Evolutionary conservation across 176 grass and related monocot genomes (phyloP), one percentile per base, ranked within the genome.

Genomic region (Cocos nucifera): DNA sequence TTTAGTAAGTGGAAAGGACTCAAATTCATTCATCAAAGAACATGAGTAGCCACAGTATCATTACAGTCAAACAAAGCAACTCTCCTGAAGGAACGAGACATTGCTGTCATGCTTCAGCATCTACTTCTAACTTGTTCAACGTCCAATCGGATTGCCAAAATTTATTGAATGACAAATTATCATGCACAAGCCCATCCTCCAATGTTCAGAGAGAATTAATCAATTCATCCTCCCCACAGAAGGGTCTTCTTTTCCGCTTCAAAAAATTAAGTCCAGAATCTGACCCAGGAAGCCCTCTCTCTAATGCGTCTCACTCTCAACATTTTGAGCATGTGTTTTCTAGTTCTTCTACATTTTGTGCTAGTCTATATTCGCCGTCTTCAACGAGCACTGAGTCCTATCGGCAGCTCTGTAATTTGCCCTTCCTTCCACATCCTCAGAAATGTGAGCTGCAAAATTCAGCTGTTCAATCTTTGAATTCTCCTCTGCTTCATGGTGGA

Each of bases 381-480:
- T 76, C 59, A 19, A 73, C 21, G 17, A 80, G 86, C 22, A 22
- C 22, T 15, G 78, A 67, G 24, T 73, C 78, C 15, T 73, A 76
- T 54, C 53, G 35, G 18, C 69, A 70, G 64, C 57, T 85, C 12
- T 53, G 55, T 44, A 67, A 55, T 75, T 70, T 92, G 6, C 87
- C 93, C 17, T 98, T 98, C 75, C 69, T 98, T 69, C 79, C 93
- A 59, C 76, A 89, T 70, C 84, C 87, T 75, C 60, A 56, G 50
- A 95, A 88, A 74, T 92, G 63, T 19, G 79, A 78, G 73, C 76
- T 78, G n/a, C 67, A 80, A 16, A 73, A 67, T 59, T 79, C 51
- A 14, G n/a, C 59, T 73, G 29, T 49, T 73, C 59, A 73, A 55
- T 54, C 58, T 63, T 73, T 77, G 15, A 72, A 57, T 58, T 91